Base-by-base conservation (phyloP, 1,284 basidiomycete genomes). In the Amylostereum areolatum region DNA sequence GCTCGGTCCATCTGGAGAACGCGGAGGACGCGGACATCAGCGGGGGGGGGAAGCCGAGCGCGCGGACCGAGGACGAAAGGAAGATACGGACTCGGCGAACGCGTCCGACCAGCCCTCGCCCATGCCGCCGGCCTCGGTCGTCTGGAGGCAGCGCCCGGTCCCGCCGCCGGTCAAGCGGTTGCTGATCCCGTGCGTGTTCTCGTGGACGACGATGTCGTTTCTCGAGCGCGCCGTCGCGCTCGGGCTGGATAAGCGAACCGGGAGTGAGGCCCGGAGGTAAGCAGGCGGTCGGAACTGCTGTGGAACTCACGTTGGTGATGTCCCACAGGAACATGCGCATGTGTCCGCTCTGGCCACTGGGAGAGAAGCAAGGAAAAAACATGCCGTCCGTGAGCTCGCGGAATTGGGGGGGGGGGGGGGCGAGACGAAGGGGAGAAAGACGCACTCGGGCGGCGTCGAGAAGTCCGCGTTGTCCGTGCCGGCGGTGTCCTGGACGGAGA, bases 91-190 rank as follows among this genome's bases (percentile, higher is more conserved):
- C 73, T 73, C 68, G 10, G 77, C 75, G 58, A 79, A 66, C 24
- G 75, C 71, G 58, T 79, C 77, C 10, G 72, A 73, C 76, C 75
- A 78, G 59, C 73, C 77, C 63, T 80, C 78, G 28, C 76, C 77
- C 56, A 80, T 64, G 4, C 77, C 77, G 29, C 68, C 68, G 31
- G 77, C 64, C 56, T 79, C 77, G 6, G 62, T 65, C 3, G 72
- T 73, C 56, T 77, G 74, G 24, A 79, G 61, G 58, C 78, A 79
- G 8, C 70, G 61, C n/a, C 67, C 77, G 9, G 75, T 78, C 7
- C 75, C 77, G 28, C 77, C 75, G 27, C 76, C 75, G 12, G 74
- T 77, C 64, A 79, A 59, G n/a, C 75, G 68, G 59, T 74, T 75
- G 29, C 74, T 74, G 49, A 77, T 66, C 4, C 77, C 77, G 53